A percentile compares a stretch with the other conserved stretches of the same genome.
Evolutionary conservation across 768 basidiomycete species (phyloP).

Genomic region (Tricholoma terreum): DNA sequence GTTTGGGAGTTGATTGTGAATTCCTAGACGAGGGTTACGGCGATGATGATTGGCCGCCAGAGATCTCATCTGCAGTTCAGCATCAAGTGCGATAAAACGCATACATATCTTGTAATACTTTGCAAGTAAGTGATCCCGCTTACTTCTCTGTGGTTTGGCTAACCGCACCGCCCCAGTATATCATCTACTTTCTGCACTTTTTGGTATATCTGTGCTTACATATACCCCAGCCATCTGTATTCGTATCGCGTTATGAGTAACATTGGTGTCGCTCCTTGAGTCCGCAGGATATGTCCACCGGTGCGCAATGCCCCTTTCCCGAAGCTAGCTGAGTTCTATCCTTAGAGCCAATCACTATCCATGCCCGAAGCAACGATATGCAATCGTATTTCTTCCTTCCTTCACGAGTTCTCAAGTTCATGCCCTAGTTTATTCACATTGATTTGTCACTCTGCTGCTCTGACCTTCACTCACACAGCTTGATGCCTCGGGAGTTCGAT

Average conservation of each 20-base stretch:
- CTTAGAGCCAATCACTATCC: not conserved
- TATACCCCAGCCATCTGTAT: not conserved
- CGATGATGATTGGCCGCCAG: not conserved
- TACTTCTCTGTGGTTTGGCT: no score
- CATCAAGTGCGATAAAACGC: not conserved
- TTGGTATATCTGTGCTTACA: not conserved
- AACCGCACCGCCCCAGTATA: not conserved
- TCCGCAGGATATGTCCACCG: not conserved
- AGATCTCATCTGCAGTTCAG: not conserved
- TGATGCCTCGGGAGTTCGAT: not conserved
- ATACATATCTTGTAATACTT: not conserved
- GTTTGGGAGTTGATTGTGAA: conserved; percentile 33
- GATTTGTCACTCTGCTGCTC: not conserved
- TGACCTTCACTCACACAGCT: no score
- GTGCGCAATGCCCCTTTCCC: not conserved
- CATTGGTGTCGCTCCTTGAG: not conserved
- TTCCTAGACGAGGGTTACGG: not conserved
- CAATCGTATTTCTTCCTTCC: not conserved
- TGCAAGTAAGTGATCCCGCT: no score
- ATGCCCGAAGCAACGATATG: not conserved
- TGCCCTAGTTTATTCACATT: not conserved
- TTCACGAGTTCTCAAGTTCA: not conserved
- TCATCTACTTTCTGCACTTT: not conserved
- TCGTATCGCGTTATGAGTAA: not conserved
- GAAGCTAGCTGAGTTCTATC: not conserved